These are phyloP conservation scores for Aureobasidium pullulans DNA, from an alignment of 2,329 filamentous ascomycete species.

Conservation along the genomic window DNA sequence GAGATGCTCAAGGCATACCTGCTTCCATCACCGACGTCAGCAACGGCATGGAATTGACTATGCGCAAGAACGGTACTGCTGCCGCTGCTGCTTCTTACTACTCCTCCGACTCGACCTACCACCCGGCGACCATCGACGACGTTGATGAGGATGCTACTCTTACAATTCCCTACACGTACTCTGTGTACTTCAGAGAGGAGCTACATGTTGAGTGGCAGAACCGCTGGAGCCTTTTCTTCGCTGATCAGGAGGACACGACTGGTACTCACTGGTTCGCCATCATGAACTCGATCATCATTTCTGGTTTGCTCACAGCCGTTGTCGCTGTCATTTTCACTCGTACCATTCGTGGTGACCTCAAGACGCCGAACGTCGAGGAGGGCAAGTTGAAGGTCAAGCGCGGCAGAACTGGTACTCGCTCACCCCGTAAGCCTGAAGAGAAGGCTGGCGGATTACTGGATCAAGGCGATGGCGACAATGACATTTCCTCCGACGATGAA, in stretches of 20 bases:
- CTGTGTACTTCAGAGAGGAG: constrained; percentile 82
- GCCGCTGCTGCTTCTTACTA: constrained; percentile 40
- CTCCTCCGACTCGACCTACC: constrained; percentile 54
- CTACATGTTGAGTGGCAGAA: constrained; percentile 72
- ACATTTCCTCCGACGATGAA: constrained; percentile 56
- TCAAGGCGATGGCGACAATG: constrained; percentile 23
- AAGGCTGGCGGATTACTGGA: constrained; percentile 54
- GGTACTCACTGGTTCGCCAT: constrained; percentile 85
- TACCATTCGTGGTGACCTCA: constrained; percentile 72
- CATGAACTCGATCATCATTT: constrained; percentile 78
- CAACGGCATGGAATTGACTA: constrained; percentile 60
- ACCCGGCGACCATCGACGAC: constrained; percentile 47
- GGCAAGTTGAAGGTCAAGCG: constrained; percentile 50
- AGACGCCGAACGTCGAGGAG: constrained; percentile 55
- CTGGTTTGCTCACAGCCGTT: constrained; percentile 67
- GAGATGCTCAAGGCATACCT: constrained; percentile 60
- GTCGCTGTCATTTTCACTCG: constrained; percentile 74
- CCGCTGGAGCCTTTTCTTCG: constrained; percentile 85
- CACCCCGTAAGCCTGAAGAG: constrained; percentile 44
- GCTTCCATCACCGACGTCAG: constrained; percentile 56
- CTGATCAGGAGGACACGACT: constrained; percentile 73
- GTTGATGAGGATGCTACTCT: constrained; percentile 59
- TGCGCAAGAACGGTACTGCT: constrained; percentile 55
- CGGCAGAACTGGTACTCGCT: constrained; percentile 26
- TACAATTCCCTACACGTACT: constrained; percentile 78